Base-by-base conservation (phyloP, 202 grass and related monocot genomes). In the Saccharum hybrid region DNA sequence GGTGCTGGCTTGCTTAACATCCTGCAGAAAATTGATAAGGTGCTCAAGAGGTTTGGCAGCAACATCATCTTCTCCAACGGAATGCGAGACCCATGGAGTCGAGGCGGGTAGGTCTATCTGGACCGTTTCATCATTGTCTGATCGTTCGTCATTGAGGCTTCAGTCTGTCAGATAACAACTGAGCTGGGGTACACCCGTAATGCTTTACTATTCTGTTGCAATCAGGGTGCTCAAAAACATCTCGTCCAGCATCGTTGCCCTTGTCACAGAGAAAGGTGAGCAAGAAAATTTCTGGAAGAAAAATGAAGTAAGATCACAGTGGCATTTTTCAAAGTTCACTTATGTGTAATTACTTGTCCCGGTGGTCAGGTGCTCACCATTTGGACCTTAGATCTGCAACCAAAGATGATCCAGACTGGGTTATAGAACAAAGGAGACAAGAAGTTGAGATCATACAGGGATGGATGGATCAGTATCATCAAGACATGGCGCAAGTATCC, bases 41-140 rank as follows among this genome's bases (percentile, higher is more conserved):
- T 90, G 68, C 80, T 96, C 6, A 98, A 94, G 82, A 94, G 93
- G 46, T 96, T 89, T 75, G 93, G 88, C 56, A 98, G 96, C 89
- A 98, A 98, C 75, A 94, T 98, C 54, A 94, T 98, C 76, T 96
- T 98, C 81, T 98, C 93, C 38, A 96, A 98, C 8, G 93, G 96
- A 78, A 90, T 96, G 96, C 90, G 90, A 71, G 96, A 96, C 64
- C 96, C 96, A 13, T 98, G 93, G 93, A 98, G 96, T 68, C 75
- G 89, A 77, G 93, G 93, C 64, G 96, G 96, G 96, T 98, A 93
- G 19, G 66, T 52, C 1, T 88, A 16, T 51, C 41, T 66, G 8
- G 42, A 30, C 67, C 59, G 6, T 57, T 46, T 59, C 69, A 6
- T 72, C 33, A 57, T 13, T 46, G 33, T 59, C 76, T 28, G 52